These are phyloP conservation scores for Coemansia guatemalensis DNA, from an alignment of 192 early-diverging fungal genomes.

Conservation along the genomic window DNA sequence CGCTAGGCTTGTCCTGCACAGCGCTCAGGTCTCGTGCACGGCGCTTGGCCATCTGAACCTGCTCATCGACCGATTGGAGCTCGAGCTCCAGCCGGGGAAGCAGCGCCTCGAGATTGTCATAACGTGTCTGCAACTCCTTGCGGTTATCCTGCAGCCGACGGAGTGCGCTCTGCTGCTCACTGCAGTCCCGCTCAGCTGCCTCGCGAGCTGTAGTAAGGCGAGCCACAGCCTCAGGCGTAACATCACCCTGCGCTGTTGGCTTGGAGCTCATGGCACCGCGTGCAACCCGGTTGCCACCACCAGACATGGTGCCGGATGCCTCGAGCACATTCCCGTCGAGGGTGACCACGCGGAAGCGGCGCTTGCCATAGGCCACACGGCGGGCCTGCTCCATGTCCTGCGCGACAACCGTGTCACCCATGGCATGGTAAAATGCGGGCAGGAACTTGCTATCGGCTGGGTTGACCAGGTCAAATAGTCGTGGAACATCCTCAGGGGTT, in stretches of 20 bases:
- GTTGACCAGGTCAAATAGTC: slow-evolving; percentile 88
- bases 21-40: slow-evolving; percentile 56
- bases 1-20: slow-evolving; percentile 27
- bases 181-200: slow-evolving; percentile 57
- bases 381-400: slow-evolving; percentile 80
- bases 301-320: slow-evolving; percentile 87
- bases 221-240: slow-evolving; percentile 56
- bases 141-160: slow-evolving; percentile 30
- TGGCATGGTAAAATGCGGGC: slow-evolving; percentile 82
- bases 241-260: slow-evolving; percentile 55
- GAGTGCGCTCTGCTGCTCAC: slow-evolving; percentile 47
- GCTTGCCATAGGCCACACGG: slow-evolving; percentile 79
- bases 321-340: slow-evolving; percentile 91
- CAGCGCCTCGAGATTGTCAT: slow-evolving; percentile 61
- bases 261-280: slow-evolving; percentile 91
- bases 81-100: slow-evolving; percentile 75
- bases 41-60: slow-evolving; percentile 67
- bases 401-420: slow-evolving; percentile 88
- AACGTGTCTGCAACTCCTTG: slow-evolving; percentile 53
- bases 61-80: slow-evolving; percentile 61
- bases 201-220: slow-evolving; percentile 62
- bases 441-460: slow-evolving; percentile 70
- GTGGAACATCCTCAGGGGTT: slow-evolving; percentile 77
- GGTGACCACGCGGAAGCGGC: slow-evolving; percentile 91
- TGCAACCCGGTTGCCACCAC: slow-evolving; percentile 74